Percentiles rank a stretch among this genome's conserved stretches.
Evolutionary conservation across 306 rosid genomes (phyloP).

Genomic region (Hippophae rhamnoides): DNA sequence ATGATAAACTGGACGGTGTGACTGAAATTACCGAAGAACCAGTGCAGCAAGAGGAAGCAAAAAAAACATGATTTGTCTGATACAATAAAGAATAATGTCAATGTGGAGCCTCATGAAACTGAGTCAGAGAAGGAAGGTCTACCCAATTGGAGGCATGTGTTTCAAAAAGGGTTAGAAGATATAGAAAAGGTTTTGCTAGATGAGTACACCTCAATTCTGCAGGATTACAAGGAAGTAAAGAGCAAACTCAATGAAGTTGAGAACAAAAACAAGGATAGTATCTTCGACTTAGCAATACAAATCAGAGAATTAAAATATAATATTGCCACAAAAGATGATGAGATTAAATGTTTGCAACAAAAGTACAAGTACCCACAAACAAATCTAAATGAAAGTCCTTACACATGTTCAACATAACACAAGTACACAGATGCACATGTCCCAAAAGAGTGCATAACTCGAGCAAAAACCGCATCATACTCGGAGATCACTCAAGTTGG

Average conservation of each 20-base stretch:
- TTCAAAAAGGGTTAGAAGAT: slow-evolving; percentile 53
- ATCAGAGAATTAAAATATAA: slow-evolving; percentile 52
- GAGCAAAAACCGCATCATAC: slow-evolving; percentile 20
- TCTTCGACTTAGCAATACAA: slow-evolving; percentile 56
- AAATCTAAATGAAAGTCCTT: slow-evolving; percentile 33
- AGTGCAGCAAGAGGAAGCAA: slow-evolving; percentile 20
- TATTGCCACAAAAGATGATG: slow-evolving; percentile 45
- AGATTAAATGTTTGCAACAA: slow-evolving; percentile 43
- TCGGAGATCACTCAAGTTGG: slow-evolving; percentile 20
- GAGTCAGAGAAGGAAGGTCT: slow-evolving; percentile 31
- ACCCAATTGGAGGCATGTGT: slow-evolving; percentile 55
- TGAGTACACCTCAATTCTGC: slow-evolving; percentile 62
- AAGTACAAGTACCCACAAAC: slow-evolving; percentile 24
- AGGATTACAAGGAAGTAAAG: slow-evolving; percentile 55
- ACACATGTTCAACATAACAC: slow-evolving; percentile 22
- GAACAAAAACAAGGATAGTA: slow-evolving; percentile 54
- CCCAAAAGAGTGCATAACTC: slow-evolving; percentile 17
- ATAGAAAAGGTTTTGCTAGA: slow-evolving; percentile 58
- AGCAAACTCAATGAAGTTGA: slow-evolving; percentile 52
- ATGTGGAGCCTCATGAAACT: slow-evolving; percentile 22
- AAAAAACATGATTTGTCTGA: slow-evolving; percentile 23
- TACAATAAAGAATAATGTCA: slow-evolving; percentile 14
- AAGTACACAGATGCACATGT: slow-evolving; percentile 39
- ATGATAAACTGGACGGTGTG: slow-evolving; percentile 7
- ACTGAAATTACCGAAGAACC: slow-evolving; percentile 17